Base-by-base conservation (phyloP, 805 yeast genomes). In the Saccharomycopsis vini region DNA sequence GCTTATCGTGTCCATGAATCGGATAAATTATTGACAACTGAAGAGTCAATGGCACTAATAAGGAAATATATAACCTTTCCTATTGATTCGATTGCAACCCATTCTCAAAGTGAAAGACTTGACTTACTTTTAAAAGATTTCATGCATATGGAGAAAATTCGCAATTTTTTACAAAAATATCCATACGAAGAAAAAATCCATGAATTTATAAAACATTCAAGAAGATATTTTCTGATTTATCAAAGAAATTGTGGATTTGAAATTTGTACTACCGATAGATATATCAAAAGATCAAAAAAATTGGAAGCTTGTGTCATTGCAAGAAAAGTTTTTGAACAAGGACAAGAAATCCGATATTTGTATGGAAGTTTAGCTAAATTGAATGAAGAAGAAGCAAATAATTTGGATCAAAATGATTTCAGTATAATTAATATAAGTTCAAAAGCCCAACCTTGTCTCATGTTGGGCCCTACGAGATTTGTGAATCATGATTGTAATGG, bases 381-480 rank as follows among this genome's bases (percentile, higher is more conserved):
- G 15, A 48, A 58, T 6, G 57, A 55, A 2, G 59, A 55, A 3
- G 73, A 62, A 23, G 63, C 64, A 28, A 54, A 52, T 7, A 54
- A 52, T 18, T 47, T 63, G 13, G 58, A 54, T 26, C 52, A 58
- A n/a, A 62, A 62, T 28, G 75, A 69, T 50, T 68, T 70, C 49
- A 66, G 72, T 38, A 61, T 70, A 22, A 62, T 70, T 33, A 59
- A 65, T 41, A 58, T 69, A 3, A 54, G 62, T 18, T 53, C 70
- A 7, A 50, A 53, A 23, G 57, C 57, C 9, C 53, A 50, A 3
- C 56, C 63, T 18, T 62, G 69, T 41, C 53, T 70, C 22, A 66
- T 71, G 73, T 56, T 71, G 32, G 75, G 75, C 0, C 75, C 75
- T 0, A 62, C 68, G 12, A 55, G 75, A 31, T 71, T 71, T 50